Percentiles rank a stretch among this genome's conserved stretches.
Evolutionary conservation across 768 basidiomycete genomes (phyloP).

Genomic region (Porphyrellus cyaneotinctus): DNA sequence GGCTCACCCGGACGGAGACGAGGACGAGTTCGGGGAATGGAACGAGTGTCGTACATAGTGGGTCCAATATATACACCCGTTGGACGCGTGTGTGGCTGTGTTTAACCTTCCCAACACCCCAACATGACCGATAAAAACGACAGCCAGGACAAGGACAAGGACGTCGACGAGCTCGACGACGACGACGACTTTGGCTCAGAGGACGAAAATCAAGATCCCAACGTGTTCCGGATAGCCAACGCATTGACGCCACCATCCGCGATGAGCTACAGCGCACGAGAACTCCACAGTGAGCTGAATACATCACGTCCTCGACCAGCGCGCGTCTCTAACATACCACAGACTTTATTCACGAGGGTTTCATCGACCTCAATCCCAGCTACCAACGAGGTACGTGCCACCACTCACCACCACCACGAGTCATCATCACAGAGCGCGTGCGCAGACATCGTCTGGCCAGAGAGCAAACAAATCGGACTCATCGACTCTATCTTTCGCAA

Average conservation of each 20-base stretch:
- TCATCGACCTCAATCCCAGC: slow-evolving; percentile 64
- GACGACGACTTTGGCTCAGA: slow-evolving; percentile 42
- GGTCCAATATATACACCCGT: neutral
- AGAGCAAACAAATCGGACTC: slow-evolving; percentile 55
- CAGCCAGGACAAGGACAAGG: slow-evolving; percentile 35
- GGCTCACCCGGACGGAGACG: slow-evolving; percentile 19
- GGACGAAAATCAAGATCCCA: slow-evolving; percentile 35
- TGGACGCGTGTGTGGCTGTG: slow-evolving; percentile 20
- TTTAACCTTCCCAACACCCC: neutral
- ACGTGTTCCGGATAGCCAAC: slow-evolving; percentile 42
- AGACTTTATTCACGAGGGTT: slow-evolving; percentile 67
- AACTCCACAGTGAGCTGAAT: slow-evolving; percentile 43
- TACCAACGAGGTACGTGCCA: slow-evolving; percentile 62
- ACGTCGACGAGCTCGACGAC: slow-evolving; percentile 48
- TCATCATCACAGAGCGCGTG: neutral
- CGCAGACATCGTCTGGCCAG: slow-evolving; percentile 74
- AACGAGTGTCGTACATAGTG: slow-evolving; percentile 7
- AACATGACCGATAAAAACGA: slow-evolving; percentile 20
- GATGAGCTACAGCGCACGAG: slow-evolving; percentile 39
- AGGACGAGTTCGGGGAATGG: slow-evolving; percentile 37
- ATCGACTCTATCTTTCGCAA: slow-evolving; percentile 52
- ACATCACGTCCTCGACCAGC: neutral
- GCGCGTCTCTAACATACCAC: neutral
- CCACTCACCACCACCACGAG: neutral
- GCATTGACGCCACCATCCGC: slow-evolving; percentile 40